Evolutionary conservation across 2,329 filamentous ascomycete species (phyloP).

Genomic region (Colletotrichum sp.): DNA sequence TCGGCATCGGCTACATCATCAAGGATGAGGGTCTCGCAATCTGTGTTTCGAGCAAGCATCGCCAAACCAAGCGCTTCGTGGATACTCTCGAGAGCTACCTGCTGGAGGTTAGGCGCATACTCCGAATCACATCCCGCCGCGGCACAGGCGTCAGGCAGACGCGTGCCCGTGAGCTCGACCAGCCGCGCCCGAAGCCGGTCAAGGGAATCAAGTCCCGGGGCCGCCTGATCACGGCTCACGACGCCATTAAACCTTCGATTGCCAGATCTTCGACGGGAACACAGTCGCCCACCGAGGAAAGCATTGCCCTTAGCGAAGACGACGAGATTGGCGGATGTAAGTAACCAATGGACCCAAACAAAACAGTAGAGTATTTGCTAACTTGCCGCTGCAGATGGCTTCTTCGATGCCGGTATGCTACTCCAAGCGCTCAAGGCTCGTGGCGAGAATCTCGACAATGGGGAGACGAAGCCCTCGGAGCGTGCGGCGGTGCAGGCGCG

Average conservation of each 20-base stretch:
- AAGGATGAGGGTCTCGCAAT: conserved; percentile 92
- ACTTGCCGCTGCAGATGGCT: conserved; percentile 72
- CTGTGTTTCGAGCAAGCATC: conserved; percentile 90
- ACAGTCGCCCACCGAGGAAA: conserved; percentile 71
- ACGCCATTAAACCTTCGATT: conserved; percentile 41
- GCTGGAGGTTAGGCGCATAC: conserved; percentile 84
- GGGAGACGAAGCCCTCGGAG: conserved; percentile 60
- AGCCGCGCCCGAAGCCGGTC: conserved; percentile 34
- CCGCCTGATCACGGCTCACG: conserved; percentile 69
- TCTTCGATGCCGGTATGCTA: conserved; percentile 97
- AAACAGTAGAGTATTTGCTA: conserved; percentile 27
- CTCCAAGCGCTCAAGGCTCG: conserved; percentile 83
- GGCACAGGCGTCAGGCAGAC: conserved; percentile 44
- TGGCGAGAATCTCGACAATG: conserved; percentile 56
- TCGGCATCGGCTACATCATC: conserved; percentile 99
- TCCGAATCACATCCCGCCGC: conserved; percentile 68
- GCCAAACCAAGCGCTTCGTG: conserved; percentile 89
- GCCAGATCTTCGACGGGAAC: conserved; percentile 51
- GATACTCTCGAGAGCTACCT: conserved; percentile 91
- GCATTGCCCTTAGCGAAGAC: conserved; percentile 76
- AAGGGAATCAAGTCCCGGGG: conserved; percentile 73
- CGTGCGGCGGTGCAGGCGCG: conserved; percentile 62
- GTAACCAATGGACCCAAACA: conserved; percentile 38
- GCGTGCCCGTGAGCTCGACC: conserved; percentile 60
- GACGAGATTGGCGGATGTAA: conserved; percentile 93